Base-by-base conservation (phyloP, 2,329 filamentous ascomycete genomes). In the Aspergillus ibericus region DNA sequence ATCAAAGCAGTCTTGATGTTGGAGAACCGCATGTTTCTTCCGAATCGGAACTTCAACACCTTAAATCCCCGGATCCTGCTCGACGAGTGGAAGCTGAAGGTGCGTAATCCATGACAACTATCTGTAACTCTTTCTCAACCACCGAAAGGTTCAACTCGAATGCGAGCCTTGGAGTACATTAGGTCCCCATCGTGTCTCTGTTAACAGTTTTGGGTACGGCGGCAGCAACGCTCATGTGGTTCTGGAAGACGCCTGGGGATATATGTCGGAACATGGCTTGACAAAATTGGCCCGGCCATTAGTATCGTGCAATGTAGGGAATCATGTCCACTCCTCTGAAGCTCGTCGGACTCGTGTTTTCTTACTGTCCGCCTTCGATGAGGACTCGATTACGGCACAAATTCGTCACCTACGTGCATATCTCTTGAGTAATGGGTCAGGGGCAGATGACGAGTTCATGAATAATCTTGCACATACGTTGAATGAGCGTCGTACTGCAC, bases 171-270 rank as follows among this genome's bases (percentile, higher is more conserved):
- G 63, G 63, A 58, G 64, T 2, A 59, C 36, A n/a, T 15, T 46
- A 5, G 51, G 56, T 22, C 56, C 58, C 9, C 64, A 59, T 51
- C 62, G 67, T 16, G 63, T 62, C 3, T 67, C 64, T 15, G 69
- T 80, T 50, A 78, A 78, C 60, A 77, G 73, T 5, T 81, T 80
- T 56, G 80, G 79, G 1, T 80, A 78, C 22, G 79, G 80, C 15
- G 80, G 80, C 38, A 75, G 76, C 15, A 81, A 81, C 58, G 76
- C 74, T 0, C 80, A 82, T 58, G 68, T 71, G 3, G 75, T 81
- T 13, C 59, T 82, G 5, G 73, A 75, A 55, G 66, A 70, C 42
- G 49, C 63, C 5, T 16, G 36, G 3, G 54, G 62, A 3, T 63
- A 62, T 27, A 46, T 62, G 6, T 55, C 56, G 25, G 8, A n/a